Evolutionary conservation across 2,329 filamentous ascomycete genomes (phyloP).

Genomic region (Lachnellula cervina): DNA sequence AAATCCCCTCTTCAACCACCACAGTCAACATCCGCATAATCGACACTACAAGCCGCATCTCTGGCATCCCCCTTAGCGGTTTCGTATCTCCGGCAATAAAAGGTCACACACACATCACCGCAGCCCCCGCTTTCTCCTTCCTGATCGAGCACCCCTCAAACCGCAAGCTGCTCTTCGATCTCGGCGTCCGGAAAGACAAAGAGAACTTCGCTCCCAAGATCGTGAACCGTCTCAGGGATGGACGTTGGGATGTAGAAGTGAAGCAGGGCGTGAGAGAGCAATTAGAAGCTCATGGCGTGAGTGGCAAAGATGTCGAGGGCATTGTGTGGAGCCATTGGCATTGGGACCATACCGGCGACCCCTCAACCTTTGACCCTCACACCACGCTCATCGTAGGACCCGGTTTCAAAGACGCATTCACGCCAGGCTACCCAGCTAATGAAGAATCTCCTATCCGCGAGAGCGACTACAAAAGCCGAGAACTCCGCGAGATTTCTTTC

Average conservation of each 20-base stretch:
- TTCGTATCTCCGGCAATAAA: constrained; percentile 30
- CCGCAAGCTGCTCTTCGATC: constrained; percentile 33
- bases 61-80: constrained; percentile 15
- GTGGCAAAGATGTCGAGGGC: constrained; percentile 31
- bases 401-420: constrained; percentile 38
- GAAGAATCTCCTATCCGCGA: constrained; percentile 36
- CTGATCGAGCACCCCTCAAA: constrained; percentile 40
- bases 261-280: constrained; percentile 40
- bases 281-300: constrained; percentile 35
- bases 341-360: constrained; percentile 40
- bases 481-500: constrained; percentile 33
- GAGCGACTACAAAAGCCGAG: constrained; percentile 36
- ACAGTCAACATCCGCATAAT: constrained; percentile 33
- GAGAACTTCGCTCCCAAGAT: constrained; percentile 34
- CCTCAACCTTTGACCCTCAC: constrained; percentile 37
- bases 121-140: constrained; percentile 41
- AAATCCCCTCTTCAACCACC: constrained; percentile 27
- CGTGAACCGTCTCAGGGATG: constrained; percentile 27
- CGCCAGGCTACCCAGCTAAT: constrained; percentile 42
- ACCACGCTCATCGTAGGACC: constrained; percentile 44
- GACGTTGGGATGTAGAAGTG: constrained; percentile 35
- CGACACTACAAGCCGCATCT: constrained; percentile 28
- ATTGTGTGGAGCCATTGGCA: constrained; percentile 36
- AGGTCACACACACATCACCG: constrained; percentile 32
- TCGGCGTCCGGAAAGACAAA: constrained; percentile 39